A percentile compares a stretch with the other conserved stretches of the same genome.
These are phyloP conservation scores for Huntiella savannae DNA, from an alignment of 2,329 filamentous ascomycete species.

Conservation along the genomic window DNA sequence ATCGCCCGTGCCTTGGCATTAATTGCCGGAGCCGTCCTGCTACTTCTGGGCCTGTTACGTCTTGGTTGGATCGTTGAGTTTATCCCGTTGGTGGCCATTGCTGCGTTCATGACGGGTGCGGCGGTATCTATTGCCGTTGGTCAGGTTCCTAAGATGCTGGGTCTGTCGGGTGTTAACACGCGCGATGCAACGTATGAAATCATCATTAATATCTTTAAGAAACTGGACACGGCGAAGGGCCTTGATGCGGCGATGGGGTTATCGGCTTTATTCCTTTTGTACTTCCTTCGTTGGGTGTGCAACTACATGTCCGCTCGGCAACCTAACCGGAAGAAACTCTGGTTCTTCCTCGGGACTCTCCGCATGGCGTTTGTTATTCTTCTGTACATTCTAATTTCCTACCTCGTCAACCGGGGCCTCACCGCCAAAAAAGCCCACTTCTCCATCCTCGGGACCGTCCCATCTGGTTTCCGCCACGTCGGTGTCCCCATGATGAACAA, in stretches of 20 bases:
- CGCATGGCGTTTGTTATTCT: conserved; percentile 66
- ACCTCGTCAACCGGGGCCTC: conserved; percentile 44
- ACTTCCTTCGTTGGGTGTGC: conserved; percentile 44
- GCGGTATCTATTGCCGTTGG: conserved; percentile 30
- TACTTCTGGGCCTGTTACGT: conserved; percentile 29
- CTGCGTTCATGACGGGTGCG: conserved; percentile 35
- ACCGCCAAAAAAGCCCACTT: conserved; percentile 35
- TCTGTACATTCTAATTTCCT: conserved; percentile 62
- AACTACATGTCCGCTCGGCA: conserved; percentile 44
- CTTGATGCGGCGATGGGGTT: conserved; percentile 60
- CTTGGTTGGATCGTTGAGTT: conserved; percentile 36
- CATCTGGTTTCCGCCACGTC: conserved; percentile 56
- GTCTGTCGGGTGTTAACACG: conserved; percentile 30
- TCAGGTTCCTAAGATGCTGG: conserved; percentile 31
- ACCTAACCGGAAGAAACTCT: conserved; percentile 46
- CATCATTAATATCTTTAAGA: conserved; percentile 31
- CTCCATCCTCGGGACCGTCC: conserved; percentile 43
- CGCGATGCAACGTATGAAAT: conserved; percentile 28
- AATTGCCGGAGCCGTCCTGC: conserved; percentile 29
- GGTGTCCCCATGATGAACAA: conserved; percentile 50
- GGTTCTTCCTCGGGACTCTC: conserved; percentile 62
- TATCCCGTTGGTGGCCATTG: conserved; percentile 32
- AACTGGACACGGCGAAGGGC: conserved; percentile 25
- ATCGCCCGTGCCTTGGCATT: conserved; percentile 29
- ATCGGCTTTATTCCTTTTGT: conserved; percentile 48